phyloP scores from a whole-genome alignment of 2,329 filamentous ascomycete species.

The Stemphylium lycopersici region DNA sequence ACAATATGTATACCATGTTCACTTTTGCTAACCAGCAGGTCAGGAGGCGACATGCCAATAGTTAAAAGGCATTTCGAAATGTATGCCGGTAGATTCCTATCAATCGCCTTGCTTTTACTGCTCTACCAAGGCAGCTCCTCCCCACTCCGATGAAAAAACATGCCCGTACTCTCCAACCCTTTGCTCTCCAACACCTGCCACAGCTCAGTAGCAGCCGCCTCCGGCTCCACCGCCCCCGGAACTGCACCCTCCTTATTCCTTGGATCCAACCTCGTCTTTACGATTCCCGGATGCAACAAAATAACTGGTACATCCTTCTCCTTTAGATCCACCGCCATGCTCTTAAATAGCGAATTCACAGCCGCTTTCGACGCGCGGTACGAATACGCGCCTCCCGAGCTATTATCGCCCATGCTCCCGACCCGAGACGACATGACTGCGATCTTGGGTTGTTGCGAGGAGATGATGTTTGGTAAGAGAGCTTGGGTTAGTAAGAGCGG shows the following conservation, averaged over 20 bases:
- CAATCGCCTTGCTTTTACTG: neutral
- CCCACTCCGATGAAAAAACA: conserved; percentile 54
- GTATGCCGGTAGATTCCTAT: too few relatives aligned
- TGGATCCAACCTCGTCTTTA: conserved; percentile 39
- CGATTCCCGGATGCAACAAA: conserved; percentile 54
- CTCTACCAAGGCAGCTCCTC: conserved; percentile 53
- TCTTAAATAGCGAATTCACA: conserved; percentile 54
- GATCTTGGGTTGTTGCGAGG: conserved; percentile 40
- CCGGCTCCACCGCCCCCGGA: conserved; percentile 52
- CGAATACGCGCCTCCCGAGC: conserved; percentile 51
- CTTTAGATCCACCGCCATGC: conserved; percentile 51
- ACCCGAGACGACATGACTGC: conserved; percentile 54
- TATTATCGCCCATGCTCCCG: conserved; percentile 53
- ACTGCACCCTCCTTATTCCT: conserved; percentile 35
- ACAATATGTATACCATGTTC: too few relatives aligned
- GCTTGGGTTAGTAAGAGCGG: conserved; percentile 54
- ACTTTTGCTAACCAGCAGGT: too few relatives aligned
- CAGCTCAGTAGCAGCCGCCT: conserved; percentile 54
- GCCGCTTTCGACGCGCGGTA: conserved; percentile 55
- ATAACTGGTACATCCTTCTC: conserved; percentile 49
- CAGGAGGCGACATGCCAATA: too few relatives aligned
- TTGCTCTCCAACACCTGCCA: conserved; percentile 52
- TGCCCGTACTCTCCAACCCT: conserved; percentile 50
- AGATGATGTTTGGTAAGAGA: conserved; percentile 51
- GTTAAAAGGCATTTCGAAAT: too few relatives aligned